Conservation (phyloP, 1,284 basidiomycete genomes). For the Ceratobasidium sp. region DNA sequence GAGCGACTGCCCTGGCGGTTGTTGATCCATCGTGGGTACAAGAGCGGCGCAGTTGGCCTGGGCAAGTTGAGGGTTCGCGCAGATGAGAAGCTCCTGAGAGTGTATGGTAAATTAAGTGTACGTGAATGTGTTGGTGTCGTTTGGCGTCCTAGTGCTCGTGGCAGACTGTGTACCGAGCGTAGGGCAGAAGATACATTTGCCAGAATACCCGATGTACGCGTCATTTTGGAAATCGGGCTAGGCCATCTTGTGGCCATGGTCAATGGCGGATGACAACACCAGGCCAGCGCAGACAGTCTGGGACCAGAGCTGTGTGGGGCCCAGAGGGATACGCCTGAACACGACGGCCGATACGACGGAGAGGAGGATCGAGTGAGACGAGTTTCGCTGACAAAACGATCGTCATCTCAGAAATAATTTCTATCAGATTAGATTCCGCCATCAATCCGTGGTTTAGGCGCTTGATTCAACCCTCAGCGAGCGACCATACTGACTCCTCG, state of each 20-base stretch:
- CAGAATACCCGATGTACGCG: constrained; percentile 32
- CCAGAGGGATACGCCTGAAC: neutral
- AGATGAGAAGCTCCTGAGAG: constrained; percentile 29
- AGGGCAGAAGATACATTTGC: neutral
- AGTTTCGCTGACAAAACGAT: constrained; percentile 37
- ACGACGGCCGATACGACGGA: neutral
- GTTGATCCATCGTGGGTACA: constrained; percentile 52
- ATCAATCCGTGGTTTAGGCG: constrained; percentile 24
- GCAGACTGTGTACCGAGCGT: neutral
- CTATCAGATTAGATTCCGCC: constrained; percentile 34
- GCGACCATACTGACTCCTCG: neutral
- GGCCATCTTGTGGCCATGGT: constrained; percentile 37
- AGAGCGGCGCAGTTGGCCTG: constrained; percentile 47
- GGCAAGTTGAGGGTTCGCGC: constrained; percentile 31
- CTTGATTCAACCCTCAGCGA: neutral
- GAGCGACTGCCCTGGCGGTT: constrained; percentile 24
- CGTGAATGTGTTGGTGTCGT: neutral
- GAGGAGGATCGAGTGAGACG: neutral
- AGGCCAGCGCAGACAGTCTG: neutral
- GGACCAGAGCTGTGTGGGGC: neutral
- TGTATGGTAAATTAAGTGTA: neutral
- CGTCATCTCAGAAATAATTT: neutral
- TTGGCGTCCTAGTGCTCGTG: neutral
- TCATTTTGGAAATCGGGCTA: constrained; percentile 25
- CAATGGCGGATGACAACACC: neutral